Evolutionary conservation across 768 basidiomycete genomes (phyloP).

Genomic region (Leucosporidium yakuticum): DNA sequence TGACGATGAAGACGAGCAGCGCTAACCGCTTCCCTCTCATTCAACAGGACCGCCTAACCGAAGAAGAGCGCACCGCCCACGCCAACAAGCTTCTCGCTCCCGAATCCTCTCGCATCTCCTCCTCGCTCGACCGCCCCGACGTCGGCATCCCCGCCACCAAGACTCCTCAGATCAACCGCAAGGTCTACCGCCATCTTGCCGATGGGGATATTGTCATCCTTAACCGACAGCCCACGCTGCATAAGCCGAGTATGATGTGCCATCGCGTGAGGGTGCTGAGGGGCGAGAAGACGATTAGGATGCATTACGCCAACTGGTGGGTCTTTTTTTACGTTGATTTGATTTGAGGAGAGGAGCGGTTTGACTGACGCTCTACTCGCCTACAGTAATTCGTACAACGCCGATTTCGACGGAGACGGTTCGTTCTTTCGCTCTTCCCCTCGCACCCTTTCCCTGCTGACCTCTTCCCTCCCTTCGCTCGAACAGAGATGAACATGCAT

Average conservation of each 20-base stretch:
- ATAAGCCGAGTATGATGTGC: slow-evolving; percentile 99
- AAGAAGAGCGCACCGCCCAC: slow-evolving; percentile 87
- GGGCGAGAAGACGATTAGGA: slow-evolving; percentile 97
- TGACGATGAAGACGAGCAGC: too few relatives aligned
- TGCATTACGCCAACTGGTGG: slow-evolving; percentile 99
- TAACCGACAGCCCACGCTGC: slow-evolving; percentile 95
- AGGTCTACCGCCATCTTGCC: slow-evolving; percentile 88
- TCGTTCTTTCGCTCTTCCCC: slow-evolving; percentile 33
- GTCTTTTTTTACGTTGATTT: slow-evolving; percentile 10
- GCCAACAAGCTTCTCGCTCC: slow-evolving; percentile 93
- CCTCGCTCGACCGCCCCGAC: slow-evolving; percentile 31
- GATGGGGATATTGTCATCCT: slow-evolving; percentile 94
- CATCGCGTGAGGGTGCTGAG: slow-evolving; percentile 84
- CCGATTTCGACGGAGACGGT: slow-evolving; percentile 92
- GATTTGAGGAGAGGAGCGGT: too few relatives aligned
- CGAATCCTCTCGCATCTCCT: slow-evolving; percentile 47
- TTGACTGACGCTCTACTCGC: not conserved
- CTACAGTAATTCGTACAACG: slow-evolving; percentile 90
- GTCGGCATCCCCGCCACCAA: slow-evolving; percentile 56
- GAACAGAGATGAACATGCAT: slow-evolving; percentile 96
- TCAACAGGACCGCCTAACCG: slow-evolving; percentile 70
- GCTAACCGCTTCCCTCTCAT: not conserved
- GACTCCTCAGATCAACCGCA: slow-evolving; percentile 73
- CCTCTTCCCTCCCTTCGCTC: not conserved
- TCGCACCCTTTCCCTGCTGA: not conserved